Percentiles rank a stretch among this genome's conserved stretches.
phyloP scores from a whole-genome alignment of 1,284 basidiomycete genomes.

The Schizophyllum commune region DNA sequence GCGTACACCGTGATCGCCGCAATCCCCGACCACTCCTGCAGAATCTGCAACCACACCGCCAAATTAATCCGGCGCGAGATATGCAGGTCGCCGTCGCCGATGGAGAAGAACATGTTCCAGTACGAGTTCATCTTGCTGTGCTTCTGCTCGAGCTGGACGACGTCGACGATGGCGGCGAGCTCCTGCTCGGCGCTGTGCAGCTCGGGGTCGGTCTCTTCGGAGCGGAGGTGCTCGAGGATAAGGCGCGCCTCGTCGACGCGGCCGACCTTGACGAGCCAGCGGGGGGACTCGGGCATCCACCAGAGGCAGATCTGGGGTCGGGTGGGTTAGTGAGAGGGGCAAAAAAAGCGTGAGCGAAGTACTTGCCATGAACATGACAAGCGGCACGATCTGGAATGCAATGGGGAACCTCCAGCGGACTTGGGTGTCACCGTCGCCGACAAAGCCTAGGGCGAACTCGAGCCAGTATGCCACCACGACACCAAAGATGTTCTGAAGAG shows the following conservation, averaged over 20 bases:
- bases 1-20: slow-evolving; percentile 45
- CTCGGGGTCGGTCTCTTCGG: slow-evolving; percentile 10
- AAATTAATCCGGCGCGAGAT: slow-evolving; percentile 40
- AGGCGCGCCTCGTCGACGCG: slow-evolving; percentile 35
- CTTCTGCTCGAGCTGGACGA: slow-evolving; percentile 33
- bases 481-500: slow-evolving; percentile 36
- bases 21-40: slow-evolving; percentile 48
- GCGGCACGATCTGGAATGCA: slow-evolving; percentile 40
- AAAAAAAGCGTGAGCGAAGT: slow-evolving; percentile 12
- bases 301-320: slow-evolving; percentile 17
- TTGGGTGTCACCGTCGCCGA: slow-evolving; percentile 32
- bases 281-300: slow-evolving; percentile 46
- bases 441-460: slow-evolving; percentile 41
- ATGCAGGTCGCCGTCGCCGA: slow-evolving; percentile 33
- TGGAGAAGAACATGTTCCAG: slow-evolving; percentile 32
- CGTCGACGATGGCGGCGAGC: slow-evolving; percentile 35
- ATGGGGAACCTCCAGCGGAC: slow-evolving; percentile 33
- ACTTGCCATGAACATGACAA: slow-evolving; percentile 34
- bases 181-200: slow-evolving; percentile 16
- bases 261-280: slow-evolving; percentile 48
- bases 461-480: slow-evolving; percentile 50
- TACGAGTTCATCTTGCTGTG: slow-evolving; percentile 35
- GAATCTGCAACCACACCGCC: slow-evolving; percentile 41
- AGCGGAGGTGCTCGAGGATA: slow-evolving; percentile 28
- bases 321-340: slow-evolving; percentile 6